Base-by-base conservation (phyloP, 257 asterid species). In the Plectranthus barbatus region DNA sequence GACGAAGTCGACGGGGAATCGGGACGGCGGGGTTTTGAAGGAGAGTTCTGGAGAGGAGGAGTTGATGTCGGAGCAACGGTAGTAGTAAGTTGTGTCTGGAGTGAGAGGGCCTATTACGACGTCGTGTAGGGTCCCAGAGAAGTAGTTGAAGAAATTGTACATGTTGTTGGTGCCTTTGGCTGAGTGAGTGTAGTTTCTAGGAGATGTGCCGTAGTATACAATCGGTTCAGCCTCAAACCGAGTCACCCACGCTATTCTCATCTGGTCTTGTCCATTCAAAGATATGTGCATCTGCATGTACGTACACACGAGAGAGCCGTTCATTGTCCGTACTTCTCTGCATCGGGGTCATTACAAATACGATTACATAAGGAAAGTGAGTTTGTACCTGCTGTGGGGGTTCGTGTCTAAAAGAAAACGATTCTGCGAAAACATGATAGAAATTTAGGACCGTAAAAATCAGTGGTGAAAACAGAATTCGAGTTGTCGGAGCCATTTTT, bases 51-150 rank as follows among this genome's bases (percentile, higher is more conserved):
- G 74, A n/a, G n/a, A n/a, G 52, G 79, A 47, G 4, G 80, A 20
- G 4, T 18, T 54, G 2, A 37, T 36, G n/a, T 33, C 20, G 24
- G 86, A 84, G 23, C 86, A 81, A 18, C 73, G 76, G 59, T 88
- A 85, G 69, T 72, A 88, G 31, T 88, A 88, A 0, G 44, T 10
- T 0, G 94, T 85, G 81, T 72, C 49, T 2, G 91, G 86, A 1
- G 63, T 69, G 59, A 88, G 61, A 1, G 94, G 94, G 48, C 96
- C 96, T n/a, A 83, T 79, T 61, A 81, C 79, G 1, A 73, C 96
- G 19, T 83, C 57, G 47, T 88, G 94, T 56, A 85, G 78, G 45
- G 71, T 78, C 19, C 85, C 88, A 0, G 96, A 88, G 0, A 15
- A 11, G 51, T 85, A 88, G 9, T 7, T 0, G 4, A 81, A 0